Evolutionary conservation across 768 basidiomycete genomes (phyloP), one percentile per base, ranked within the genome.

Genomic region (Flagelloscypha sp.): DNA sequence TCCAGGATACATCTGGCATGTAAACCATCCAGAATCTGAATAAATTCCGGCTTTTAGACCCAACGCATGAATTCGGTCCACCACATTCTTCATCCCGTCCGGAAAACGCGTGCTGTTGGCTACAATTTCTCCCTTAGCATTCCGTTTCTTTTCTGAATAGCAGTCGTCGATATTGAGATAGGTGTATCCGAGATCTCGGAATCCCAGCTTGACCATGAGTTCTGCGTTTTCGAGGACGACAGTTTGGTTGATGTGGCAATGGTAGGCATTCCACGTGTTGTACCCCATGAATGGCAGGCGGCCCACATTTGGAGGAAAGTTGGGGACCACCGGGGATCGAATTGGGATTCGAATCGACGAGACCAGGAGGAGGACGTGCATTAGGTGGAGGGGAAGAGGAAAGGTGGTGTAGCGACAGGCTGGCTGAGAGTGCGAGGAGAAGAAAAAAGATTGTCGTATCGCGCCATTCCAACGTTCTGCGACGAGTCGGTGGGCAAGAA

Each of bases 251-350:
- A 79, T 77, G 43, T 68, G 60, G 48, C 78, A 79, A 75, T 79
- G 44, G 49, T 74, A 79, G 6, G 76, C 79, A 49, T 81, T 80
- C 79, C 79, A 81, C 5, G 79, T 79, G 43, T 80, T 80, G 44
- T 74, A 80, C 3, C 76, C 78, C 61, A 79, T 59, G 13, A 70
- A 76, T 79, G 25, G 2, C 9, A 25, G 20, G 8, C 13, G n/a
- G n/a, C n/a, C n/a, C n/a, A n/a, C n/a, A n/a, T n/a, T n/a, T n/a
- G n/a, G n/a, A n/a, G n/a, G n/a, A n/a, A n/a, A n/a, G n/a, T n/a
- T n/a, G n/a, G n/a, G n/a, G n/a, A n/a, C n/a, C n/a, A n/a, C n/a
- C n/a, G n/a, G n/a, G n/a, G n/a, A n/a, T n/a, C n/a, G n/a, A n/a
- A n/a, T n/a, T n/a, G n/a, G n/a, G n/a, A n/a, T n/a, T n/a, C n/a